Conservation (phyloP, 176 grass and related monocot species). For the Poa annua region DNA sequence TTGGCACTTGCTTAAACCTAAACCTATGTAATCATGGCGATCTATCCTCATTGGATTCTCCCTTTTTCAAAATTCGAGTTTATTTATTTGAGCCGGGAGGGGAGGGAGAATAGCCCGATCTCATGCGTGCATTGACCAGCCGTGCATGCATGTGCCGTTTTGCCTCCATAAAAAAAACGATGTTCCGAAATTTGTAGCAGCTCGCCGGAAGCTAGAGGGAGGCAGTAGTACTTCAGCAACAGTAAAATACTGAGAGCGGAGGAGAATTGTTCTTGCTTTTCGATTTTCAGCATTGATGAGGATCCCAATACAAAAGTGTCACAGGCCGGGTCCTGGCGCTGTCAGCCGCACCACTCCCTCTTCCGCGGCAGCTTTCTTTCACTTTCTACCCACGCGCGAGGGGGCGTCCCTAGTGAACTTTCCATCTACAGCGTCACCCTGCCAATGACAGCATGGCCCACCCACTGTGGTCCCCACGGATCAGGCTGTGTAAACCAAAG, state of each 20-base stretch:
- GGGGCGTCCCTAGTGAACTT: not conserved
- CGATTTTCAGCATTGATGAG: not conserved
- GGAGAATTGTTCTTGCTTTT: not conserved
- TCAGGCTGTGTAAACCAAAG: not conserved
- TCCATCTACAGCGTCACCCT: too few relatives aligned
- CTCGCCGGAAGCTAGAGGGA: too few relatives aligned
- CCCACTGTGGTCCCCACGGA: fast-evolving
- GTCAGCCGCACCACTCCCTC: not conserved
- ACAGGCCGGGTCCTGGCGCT: conserved; percentile 21
- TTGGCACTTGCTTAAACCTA: conserved; percentile 13
- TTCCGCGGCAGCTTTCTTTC: conserved; percentile 46
- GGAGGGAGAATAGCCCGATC: not conserved
- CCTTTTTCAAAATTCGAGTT: not conserved
- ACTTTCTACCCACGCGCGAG: conserved; percentile 22
- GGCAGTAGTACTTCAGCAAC: too few relatives aligned
- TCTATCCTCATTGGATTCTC: not conserved
- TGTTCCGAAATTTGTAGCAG: too few relatives aligned
- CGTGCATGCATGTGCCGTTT: conserved; percentile 21
- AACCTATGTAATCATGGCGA: not conserved
- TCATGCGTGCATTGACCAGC: not conserved
- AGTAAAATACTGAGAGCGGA: too few relatives aligned
- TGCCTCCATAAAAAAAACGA: not conserved
- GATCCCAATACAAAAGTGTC: conserved; percentile 21
- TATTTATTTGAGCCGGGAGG: not conserved
- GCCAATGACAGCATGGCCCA: not conserved